Base-by-base conservation (phyloP, 2,329 filamentous ascomycete species). In the Teratosphaeriaceae sp. region DNA sequence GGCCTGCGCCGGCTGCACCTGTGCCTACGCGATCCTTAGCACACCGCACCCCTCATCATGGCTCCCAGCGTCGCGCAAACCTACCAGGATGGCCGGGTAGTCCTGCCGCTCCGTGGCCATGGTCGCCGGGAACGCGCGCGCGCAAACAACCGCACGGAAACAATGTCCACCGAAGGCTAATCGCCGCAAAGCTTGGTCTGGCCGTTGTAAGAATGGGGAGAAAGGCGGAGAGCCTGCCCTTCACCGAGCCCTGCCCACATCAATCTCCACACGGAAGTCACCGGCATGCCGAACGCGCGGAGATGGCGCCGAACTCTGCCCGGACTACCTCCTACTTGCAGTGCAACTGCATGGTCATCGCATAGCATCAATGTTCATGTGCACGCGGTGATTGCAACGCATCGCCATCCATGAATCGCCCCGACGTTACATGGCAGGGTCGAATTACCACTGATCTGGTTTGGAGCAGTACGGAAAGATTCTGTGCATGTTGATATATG, bases 81-180 rank as follows among this genome's bases (percentile, higher is more conserved):
- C 75, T 75, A 96, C 90, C 82, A 95, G 82, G 79, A 97, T 83
- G 57, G 82, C 83, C 66, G 90, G 88, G 74, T 97, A 97, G 69
- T 96, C 90, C 67, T 85, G 76, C 69, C 88, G 80, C 64, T 85
- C 82, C 64, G 69, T 69, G 51, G 20, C 42, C 19, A 26, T 22
- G 12, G 19, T 43, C 40, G 40, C 40, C 8, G 13, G 9, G 18
- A 3, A 12, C 21, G 15, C 12, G 40, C 29, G 18, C 20, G 27
- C 24, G n/a, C 16, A 42, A 23, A 42, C 38, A 37, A 37, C n/a
- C n/a, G 34, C 13, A 20, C 26, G 5, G 24, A 40, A 40, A 38
- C 35, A 38, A 38, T 38, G 22, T 23, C 35, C 5, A 23, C 35
- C n/a, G 24, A 38, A 38, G 35, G 20, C 20, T 26, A 6, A 26